Evolutionary conservation across 2,329 filamentous ascomycete species (phyloP).

Genomic region (Venturia asperata): DNA sequence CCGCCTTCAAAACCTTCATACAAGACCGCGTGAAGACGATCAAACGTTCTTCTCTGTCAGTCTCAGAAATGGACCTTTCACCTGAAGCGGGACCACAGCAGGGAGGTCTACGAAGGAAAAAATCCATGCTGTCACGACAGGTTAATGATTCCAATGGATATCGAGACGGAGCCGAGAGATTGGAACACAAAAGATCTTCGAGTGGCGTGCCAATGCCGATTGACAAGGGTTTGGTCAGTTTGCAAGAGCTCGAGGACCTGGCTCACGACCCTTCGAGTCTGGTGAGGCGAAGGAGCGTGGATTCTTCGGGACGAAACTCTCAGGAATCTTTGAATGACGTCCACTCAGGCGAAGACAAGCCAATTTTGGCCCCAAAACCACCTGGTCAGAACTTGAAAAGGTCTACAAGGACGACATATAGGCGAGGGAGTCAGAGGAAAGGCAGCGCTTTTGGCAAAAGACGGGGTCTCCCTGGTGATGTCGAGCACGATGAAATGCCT

Average conservation of each 20-base stretch:
- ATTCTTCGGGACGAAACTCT: constrained; percentile 36
- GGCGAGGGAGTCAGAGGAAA: constrained; percentile 76
- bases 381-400: constrained; percentile 75
- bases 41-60: constrained; percentile 67
- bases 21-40: constrained; percentile 90
- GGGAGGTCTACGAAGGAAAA: constrained; percentile 70
- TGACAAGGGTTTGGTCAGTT: constrained; percentile 49
- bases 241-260: constrained; percentile 67
- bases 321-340: constrained; percentile 26
- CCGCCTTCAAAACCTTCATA: constrained; percentile 93
- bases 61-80: constrained; percentile 21
- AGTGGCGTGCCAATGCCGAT: constrained; percentile 46
- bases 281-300: constrained; percentile 61
- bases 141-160: constrained; percentile 73
- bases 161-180: constrained; percentile 72
- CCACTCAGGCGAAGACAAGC: constrained; percentile 59
- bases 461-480: constrained; percentile 6
- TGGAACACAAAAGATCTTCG: constrained; percentile 64
- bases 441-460: constrained; percentile 60
- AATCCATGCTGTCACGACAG: constrained; percentile 90
- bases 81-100: not conserved
- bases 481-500: constrained; percentile 29
- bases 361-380: constrained; percentile 70
- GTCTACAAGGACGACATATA: constrained; percentile 86
- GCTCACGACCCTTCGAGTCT: constrained; percentile 70